phyloP scores from a whole-genome alignment of 1,284 basidiomycete genomes.

The Puccinia novopanici region DNA sequence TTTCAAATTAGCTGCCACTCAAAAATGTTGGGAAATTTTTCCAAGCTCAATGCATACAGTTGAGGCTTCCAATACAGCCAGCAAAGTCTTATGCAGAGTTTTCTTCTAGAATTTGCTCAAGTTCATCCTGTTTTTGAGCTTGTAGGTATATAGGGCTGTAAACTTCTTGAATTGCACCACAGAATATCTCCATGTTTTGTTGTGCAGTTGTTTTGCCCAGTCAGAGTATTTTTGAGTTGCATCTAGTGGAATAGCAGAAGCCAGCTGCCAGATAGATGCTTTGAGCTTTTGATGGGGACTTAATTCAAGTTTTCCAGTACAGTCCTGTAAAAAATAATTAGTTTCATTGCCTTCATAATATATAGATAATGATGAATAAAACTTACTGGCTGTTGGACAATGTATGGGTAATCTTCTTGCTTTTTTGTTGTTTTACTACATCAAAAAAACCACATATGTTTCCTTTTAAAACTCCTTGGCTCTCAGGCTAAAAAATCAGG shows the following conservation, averaged over 20 bases:
- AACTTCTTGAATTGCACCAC: background rate
- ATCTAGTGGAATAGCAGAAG: background rate
- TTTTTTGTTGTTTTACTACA: too few species aligned
- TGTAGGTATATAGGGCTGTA: background rate
- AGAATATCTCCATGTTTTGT: background rate
- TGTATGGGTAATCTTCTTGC: too few species aligned
- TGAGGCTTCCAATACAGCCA: slow-evolving; percentile 10
- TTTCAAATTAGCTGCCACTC: slow-evolving; percentile 27
- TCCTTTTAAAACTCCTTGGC: too few species aligned
- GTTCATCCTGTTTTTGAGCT: background rate
- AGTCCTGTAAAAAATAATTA: too few species aligned
- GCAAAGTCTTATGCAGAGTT: slow-evolving; percentile 1
- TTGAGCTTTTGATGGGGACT: slow-evolving; percentile 9
- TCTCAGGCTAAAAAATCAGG: too few species aligned
- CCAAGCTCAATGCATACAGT: slow-evolving; percentile 17
- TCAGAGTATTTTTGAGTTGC: slow-evolving; percentile 19
- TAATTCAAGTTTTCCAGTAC: background rate
- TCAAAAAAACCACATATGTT: too few species aligned
- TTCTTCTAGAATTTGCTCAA: background rate
- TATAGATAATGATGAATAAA: too few species aligned
- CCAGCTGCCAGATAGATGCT: background rate
- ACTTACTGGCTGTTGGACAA: too few species aligned
- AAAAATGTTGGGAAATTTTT: slow-evolving; percentile 10
- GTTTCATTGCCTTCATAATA: too few species aligned
- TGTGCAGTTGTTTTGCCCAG: background rate